These are phyloP conservation scores for Mucor mucedo DNA, from an alignment of 371 early-diverging fungal genomes.

Conservation along the genomic window DNA sequence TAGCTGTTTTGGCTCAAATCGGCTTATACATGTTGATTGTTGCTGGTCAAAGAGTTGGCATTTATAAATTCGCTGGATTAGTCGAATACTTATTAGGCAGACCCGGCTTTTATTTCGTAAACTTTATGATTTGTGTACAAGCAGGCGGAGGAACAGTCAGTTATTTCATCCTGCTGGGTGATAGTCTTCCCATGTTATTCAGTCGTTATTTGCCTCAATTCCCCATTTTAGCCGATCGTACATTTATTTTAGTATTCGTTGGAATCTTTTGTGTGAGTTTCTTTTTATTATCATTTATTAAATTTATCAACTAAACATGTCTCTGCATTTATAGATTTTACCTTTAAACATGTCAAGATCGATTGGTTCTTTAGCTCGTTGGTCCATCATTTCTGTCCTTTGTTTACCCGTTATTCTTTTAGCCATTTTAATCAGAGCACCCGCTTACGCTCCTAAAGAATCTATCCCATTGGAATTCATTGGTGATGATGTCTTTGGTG, in stretches of 20 bases:
- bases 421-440: constrained; percentile 55
- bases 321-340: constrained; percentile 38
- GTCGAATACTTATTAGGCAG: constrained; percentile 61
- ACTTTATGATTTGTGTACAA: constrained; percentile 58
- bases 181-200: constrained; percentile 60
- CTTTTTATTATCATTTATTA: not conserved
- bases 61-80: constrained; percentile 57
- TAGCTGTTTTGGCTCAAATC: constrained; percentile 54
- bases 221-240: constrained; percentile 40
- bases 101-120: constrained; percentile 56
- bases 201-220: constrained; percentile 43
- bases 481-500: constrained; percentile 59
- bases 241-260: constrained; percentile 48
- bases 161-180: constrained; percentile 63
- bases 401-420: constrained; percentile 58
- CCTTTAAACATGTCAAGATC: constrained; percentile 60
- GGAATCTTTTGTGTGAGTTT: constrained; percentile 45
- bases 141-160: constrained; percentile 55
- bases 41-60: constrained; percentile 54
- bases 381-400: constrained; percentile 61
- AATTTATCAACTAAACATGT: not conserved
- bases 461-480: constrained; percentile 46
- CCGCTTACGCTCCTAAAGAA: constrained; percentile 54
- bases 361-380: constrained; percentile 61
- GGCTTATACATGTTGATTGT: constrained; percentile 59